phyloP scores from a whole-genome alignment of 352 stramenopile species.

The Plasmopara viticola region DNA sequence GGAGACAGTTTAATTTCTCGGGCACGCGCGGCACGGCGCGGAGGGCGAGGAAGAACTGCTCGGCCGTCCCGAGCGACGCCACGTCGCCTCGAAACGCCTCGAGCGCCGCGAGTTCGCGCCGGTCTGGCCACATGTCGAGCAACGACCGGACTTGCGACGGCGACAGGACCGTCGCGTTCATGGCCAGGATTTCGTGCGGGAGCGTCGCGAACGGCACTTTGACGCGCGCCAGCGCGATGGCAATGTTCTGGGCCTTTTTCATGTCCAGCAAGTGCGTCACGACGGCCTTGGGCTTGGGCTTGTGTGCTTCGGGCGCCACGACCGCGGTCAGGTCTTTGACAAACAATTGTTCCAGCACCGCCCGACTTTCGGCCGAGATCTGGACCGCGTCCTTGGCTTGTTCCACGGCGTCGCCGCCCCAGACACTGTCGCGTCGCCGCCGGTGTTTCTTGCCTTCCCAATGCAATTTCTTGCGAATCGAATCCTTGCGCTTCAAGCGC shows the following conservation, averaged over 20 bases:
- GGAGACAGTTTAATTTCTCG: slow-evolving; percentile 64
- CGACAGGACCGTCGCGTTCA: slow-evolving; percentile 74
- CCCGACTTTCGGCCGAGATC: slow-evolving; percentile 66
- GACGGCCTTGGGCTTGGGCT: slow-evolving; percentile 54
- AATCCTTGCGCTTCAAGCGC: slow-evolving; percentile 51
- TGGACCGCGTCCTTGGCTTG: slow-evolving; percentile 37
- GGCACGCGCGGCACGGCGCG: slow-evolving; percentile 59
- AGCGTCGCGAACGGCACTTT: slow-evolving; percentile 66
- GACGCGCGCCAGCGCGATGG: slow-evolving; percentile 73
- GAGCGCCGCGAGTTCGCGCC: slow-evolving; percentile 63
- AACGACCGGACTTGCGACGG: slow-evolving; percentile 71
- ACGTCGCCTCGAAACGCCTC: slow-evolving; percentile 61
- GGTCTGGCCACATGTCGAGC: slow-evolving; percentile 83
- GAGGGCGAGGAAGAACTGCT: slow-evolving; percentile 76
- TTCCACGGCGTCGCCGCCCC: slow-evolving; percentile 39
- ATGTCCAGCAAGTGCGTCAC: slow-evolving; percentile 72
- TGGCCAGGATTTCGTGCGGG: slow-evolving; percentile 62
- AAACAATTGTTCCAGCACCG: slow-evolving; percentile 72
- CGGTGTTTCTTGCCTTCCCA: slow-evolving; percentile 65
- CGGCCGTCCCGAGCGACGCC: slow-evolving; percentile 48
- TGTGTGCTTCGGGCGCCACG: slow-evolving; percentile 13
- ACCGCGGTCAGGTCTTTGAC: slow-evolving; percentile 61
- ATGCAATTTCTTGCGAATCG: slow-evolving; percentile 83
- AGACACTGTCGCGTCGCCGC: slow-evolving; percentile 56
- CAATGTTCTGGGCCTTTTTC: slow-evolving; percentile 87